Evolutionary conservation across 805 yeast species (phyloP).

Genomic region (Lipomyces mesembrius): DNA sequence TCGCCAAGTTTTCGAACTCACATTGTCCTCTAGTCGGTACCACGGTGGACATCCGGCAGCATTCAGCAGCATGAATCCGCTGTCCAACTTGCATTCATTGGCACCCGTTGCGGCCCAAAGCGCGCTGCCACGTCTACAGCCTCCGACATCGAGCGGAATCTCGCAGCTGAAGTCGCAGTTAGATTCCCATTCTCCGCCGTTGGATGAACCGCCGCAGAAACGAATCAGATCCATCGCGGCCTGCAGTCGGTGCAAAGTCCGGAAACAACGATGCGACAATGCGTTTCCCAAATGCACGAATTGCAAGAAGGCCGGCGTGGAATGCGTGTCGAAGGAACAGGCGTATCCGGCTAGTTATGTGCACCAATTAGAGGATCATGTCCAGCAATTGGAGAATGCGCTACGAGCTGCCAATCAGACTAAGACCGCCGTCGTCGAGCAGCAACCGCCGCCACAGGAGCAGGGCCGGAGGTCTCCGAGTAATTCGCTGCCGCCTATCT

Average conservation of each 20-base stretch:
- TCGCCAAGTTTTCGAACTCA: background rate
- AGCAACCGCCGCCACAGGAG: slow-evolving; percentile 1
- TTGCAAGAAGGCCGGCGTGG: slow-evolving; percentile 65
- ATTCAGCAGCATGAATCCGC: slow-evolving; percentile 1
- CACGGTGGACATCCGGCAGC: background rate
- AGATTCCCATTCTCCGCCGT: slow-evolving; percentile 1
- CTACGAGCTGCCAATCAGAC: slow-evolving; percentile 12
- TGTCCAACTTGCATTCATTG: background rate
- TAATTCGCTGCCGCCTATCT: background rate
- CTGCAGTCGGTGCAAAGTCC: slow-evolving; percentile 76
- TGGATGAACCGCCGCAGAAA: slow-evolving; percentile 19
- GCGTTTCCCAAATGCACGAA: slow-evolving; percentile 65
- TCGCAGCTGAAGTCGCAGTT: background rate
- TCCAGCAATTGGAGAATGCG: slow-evolving; percentile 22
- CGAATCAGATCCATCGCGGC: slow-evolving; percentile 64
- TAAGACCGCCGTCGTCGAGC: background rate
- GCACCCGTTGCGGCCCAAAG: background rate
- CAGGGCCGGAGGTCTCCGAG: background rate
- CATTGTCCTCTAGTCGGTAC: background rate
- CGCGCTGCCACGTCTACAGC: background rate
- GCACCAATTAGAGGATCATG: slow-evolving; percentile 30
- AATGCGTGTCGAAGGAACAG: slow-evolving; percentile 57
- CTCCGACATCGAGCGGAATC: background rate
- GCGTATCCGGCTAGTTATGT: slow-evolving; percentile 37
- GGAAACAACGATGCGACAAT: slow-evolving; percentile 69